Evolutionary conservation across 2,329 filamentous ascomycete genomes (phyloP).

Genomic region (Calonectria ilicicola): DNA sequence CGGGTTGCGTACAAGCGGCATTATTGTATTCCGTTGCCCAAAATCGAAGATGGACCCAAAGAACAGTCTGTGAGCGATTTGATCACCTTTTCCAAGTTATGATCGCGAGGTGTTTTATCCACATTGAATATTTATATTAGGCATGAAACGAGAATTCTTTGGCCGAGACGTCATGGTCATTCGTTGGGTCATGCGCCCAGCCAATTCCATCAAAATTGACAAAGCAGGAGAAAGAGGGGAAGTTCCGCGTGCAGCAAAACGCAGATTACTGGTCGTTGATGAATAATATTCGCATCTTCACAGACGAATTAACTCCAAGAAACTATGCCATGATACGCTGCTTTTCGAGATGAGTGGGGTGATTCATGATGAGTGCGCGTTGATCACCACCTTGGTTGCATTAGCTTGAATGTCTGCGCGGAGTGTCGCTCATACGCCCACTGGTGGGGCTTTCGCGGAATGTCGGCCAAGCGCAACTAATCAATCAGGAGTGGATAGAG

Average conservation of each 20-base stretch:
- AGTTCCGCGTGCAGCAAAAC: not conserved
- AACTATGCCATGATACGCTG: not conserved
- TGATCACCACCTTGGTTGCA: not conserved
- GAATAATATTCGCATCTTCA: not conserved
- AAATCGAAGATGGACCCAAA: not conserved
- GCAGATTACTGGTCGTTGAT: not conserved
- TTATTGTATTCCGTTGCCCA: conserved; percentile 36
- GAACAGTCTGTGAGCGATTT: not conserved
- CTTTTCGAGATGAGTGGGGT: not conserved
- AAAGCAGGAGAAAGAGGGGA: not conserved
- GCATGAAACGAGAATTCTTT: not conserved
- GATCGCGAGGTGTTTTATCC: not conserved
- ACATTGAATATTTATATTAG: not conserved
- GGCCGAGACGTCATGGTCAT: not conserved
- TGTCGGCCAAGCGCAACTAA: not conserved
- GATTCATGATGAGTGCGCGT: not conserved
- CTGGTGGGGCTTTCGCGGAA: not conserved
- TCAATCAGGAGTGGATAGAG: not conserved
- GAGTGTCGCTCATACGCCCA: not conserved
- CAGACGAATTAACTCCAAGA: not conserved
- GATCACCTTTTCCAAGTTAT: conserved; percentile 1
- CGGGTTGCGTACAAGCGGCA: conserved; percentile 64
- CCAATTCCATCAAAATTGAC: not conserved
- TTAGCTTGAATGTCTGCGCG: not conserved
- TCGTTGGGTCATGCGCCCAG: not conserved